Conservation (phyloP, 1,284 basidiomycete genomes). For the Thelephora terrestris region DNA sequence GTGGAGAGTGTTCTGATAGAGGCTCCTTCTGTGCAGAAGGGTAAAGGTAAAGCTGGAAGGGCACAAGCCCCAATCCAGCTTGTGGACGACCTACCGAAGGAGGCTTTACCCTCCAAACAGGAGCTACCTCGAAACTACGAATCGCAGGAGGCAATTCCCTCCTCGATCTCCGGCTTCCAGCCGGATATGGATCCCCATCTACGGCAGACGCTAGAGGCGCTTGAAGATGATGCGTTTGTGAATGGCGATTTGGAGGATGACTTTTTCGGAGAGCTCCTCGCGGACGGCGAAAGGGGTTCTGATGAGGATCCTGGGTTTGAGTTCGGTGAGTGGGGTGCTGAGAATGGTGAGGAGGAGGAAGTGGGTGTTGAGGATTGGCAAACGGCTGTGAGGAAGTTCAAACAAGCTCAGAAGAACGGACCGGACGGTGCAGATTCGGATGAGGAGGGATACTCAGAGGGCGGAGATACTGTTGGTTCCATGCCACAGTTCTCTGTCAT, state of each 20-base stretch:
- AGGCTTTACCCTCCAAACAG: constrained; percentile 58
- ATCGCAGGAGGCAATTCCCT: constrained; percentile 66
- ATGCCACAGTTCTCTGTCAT: constrained; percentile 66
- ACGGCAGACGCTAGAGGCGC: constrained; percentile 86
- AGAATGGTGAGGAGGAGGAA: constrained; percentile 21
- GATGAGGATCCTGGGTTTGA: constrained; percentile 54
- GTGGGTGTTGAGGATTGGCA: constrained; percentile 47
- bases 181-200: constrained; percentile 97
- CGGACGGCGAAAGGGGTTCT: constrained; percentile 55
- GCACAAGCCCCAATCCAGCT: constrained; percentile 27
- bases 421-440: constrained; percentile 34
- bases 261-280: constrained; percentile 67
- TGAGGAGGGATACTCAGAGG: constrained; percentile 52
- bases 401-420: constrained; percentile 36
- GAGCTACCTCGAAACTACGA: constrained; percentile 73
- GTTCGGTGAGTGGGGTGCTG: constrained; percentile 56
- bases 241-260: constrained; percentile 63
- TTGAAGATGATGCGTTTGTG: constrained; percentile 94
- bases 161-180: constrained; percentile 82
- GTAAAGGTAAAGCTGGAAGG: constrained; percentile 25
- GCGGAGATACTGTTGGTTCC: constrained; percentile 69
- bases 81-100: constrained; percentile 49
- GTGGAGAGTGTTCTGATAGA: constrained; percentile 71
- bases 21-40: constrained; percentile 39
- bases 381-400: constrained; percentile 69